Base-by-base conservation (phyloP, 1,284 basidiomycete genomes). In the Ustilago lituana region DNA sequence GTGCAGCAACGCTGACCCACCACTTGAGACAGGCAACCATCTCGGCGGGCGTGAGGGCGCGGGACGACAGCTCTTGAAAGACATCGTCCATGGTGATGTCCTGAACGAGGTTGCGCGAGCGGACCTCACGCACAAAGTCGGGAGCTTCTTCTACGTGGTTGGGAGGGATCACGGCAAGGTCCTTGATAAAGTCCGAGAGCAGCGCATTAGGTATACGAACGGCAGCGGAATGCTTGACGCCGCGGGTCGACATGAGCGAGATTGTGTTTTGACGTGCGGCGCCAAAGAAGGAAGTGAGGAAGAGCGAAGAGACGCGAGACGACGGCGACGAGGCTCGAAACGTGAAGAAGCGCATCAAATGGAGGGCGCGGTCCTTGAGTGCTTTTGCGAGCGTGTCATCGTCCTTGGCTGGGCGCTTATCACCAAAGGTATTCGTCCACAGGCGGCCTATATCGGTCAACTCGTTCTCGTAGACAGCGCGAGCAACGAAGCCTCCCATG, bases 31-130 rank as follows among this genome's bases (percentile, higher is more conserved):
- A 94, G 4, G 89, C 89, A 19, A 89, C 82, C 84, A 92, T 90
- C 82, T 98, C 93, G 12, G 85, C 83, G 70, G 92, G 87, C 0
- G 83, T 83, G 17, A 98, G 85, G 1, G 94, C 90, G 12, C 91
- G 86, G 2, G 86, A 83, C 14, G 87, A 86, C 6, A 99, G 86
- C 80, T 96, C 93, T 47, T 86, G 84, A 46, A 98, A 85, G 17
- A 98, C 91, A 79, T 98, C 96, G 17, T 88, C 85, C 76, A 96
- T 91, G 0, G 88, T 88, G 63, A 95, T 90, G n/a, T 90, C 86
- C 51, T 87, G 88, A n/a, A 98, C 86, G 80, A 94, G 84, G 1
- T 87, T 87, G 33, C 89, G 86, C 33, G 85, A 85, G 45, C 89
- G 87, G 10, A 98, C 83, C 7, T 87, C 83, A 26, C 85, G 85